These are phyloP conservation scores for Lycium ferocissimum DNA, from an alignment of 257 asterid genomes.

Conservation along the genomic window DNA sequence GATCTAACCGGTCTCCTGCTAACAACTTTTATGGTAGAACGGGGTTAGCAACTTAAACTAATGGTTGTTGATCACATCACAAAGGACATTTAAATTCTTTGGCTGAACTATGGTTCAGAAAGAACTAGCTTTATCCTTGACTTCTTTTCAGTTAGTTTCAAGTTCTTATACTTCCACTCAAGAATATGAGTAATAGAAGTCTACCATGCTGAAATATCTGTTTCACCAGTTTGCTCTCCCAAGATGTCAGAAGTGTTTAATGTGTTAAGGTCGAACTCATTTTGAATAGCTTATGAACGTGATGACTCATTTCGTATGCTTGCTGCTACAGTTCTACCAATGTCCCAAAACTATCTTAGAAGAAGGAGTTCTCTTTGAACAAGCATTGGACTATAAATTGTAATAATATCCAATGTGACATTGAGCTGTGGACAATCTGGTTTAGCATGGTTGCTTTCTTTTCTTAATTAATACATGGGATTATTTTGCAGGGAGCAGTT, in stretches of 20 bases:
- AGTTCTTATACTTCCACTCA: neutral
- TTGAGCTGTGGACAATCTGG: conserved; percentile 18
- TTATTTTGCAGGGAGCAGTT: neutral
- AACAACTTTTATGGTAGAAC: neutral
- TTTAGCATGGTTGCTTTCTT: neutral
- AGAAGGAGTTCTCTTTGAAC: neutral
- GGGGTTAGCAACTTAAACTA: neutral
- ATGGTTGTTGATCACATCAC: conserved; percentile 8
- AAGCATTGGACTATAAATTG: neutral
- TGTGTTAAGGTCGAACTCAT: neutral
- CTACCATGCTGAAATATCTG: conserved; percentile 4
- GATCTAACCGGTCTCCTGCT: neutral
- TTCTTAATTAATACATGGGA: neutral
- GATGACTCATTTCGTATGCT: neutral
- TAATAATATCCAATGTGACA: neutral
- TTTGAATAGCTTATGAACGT: neutral
- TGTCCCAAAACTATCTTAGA: neutral
- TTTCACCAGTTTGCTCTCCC: neutral
- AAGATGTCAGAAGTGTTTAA: neutral
- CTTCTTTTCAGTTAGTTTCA: neutral
- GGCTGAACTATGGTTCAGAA: neutral
- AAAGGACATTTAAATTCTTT: neutral
- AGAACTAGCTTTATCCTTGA: neutral
- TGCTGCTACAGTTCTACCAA: neutral
- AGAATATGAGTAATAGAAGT: conserved; percentile 1